Evolutionary conservation across 148 eudicot species (phyloP).

Genomic region (Camellia granthamiana): DNA sequence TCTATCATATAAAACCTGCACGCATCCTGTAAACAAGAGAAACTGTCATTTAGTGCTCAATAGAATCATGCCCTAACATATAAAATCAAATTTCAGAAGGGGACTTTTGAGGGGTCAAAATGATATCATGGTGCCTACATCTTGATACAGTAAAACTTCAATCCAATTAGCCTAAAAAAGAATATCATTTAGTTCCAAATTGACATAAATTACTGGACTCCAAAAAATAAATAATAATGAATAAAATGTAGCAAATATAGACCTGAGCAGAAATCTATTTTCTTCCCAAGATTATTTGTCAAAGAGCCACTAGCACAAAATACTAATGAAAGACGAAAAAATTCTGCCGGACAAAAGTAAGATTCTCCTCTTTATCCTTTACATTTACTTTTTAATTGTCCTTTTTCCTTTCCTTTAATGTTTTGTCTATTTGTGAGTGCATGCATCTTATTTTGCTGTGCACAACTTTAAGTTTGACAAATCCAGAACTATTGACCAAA

Average conservation of each 20-base stretch:
- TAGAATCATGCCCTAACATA: neutral
- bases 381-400: neutral
- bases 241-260: neutral
- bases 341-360: neutral
- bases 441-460: neutral
- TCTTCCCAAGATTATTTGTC: neutral
- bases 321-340: neutral
- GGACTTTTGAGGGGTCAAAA: neutral
- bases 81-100: neutral
- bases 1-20: constrained; percentile 90
- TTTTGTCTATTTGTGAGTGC: neutral
- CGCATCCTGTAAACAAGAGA: constrained; percentile 64
- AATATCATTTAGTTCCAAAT: neutral
- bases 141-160: neutral
- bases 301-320: neutral
- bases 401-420: neutral
- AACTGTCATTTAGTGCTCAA: neutral
- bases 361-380: neutral
- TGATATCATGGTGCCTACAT: neutral
- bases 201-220: neutral
- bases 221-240: neutral
- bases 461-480: neutral
- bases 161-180: neutral
- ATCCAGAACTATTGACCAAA: neutral
- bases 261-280: neutral